These are phyloP conservation scores for Gentiana macrophylla DNA, from an alignment of 257 asterid species.

Conservation along the genomic window DNA sequence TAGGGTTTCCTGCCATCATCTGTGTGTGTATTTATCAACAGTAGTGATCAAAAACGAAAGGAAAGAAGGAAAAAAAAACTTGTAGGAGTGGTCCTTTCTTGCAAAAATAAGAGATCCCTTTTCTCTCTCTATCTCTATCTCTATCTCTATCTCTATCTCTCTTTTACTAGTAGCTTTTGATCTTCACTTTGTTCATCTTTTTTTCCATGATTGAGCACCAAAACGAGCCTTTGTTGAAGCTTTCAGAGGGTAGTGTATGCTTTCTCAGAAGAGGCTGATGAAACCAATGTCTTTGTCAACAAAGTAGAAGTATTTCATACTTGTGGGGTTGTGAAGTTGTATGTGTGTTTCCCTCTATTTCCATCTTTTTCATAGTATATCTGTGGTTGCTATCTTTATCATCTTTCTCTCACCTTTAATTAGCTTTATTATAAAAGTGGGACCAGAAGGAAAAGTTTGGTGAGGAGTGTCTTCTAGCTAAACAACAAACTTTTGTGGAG, in stretches of 20 bases:
- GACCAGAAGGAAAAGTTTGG: slow-evolving; percentile 24
- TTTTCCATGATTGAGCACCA: slow-evolving; percentile 27
- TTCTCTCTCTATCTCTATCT: slow-evolving; percentile 3
- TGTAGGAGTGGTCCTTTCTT: not conserved
- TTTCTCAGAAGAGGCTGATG: slow-evolving; percentile 25
- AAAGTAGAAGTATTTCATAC: slow-evolving; percentile 28
- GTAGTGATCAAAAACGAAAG: not conserved
- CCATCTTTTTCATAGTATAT: slow-evolving; percentile 4
- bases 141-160: not conserved
- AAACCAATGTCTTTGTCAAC: slow-evolving; percentile 26
- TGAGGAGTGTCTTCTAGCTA: slow-evolving; percentile 33
- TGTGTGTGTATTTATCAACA: slow-evolving; percentile 9
- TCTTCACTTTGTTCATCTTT: slow-evolving; percentile 21
- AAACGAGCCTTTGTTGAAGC: slow-evolving; percentile 33
- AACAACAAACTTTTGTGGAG: slow-evolving; percentile 36
- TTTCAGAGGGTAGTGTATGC: slow-evolving; percentile 22
- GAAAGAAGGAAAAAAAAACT: too few relatives aligned
- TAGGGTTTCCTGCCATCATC: slow-evolving; percentile 98
- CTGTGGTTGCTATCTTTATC: slow-evolving; percentile 4
- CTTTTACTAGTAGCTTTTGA: not conserved
- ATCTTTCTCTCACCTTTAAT: slow-evolving; percentile 15
- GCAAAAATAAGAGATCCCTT: slow-evolving; percentile 2
- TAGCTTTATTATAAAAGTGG: slow-evolving; percentile 28
- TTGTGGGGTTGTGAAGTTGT: slow-evolving; percentile 29
- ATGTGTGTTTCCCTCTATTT: slow-evolving; percentile 1